Conservation (phyloP, 2,329 filamentous ascomycete species). For the Aspergillus proliferans region DNA sequence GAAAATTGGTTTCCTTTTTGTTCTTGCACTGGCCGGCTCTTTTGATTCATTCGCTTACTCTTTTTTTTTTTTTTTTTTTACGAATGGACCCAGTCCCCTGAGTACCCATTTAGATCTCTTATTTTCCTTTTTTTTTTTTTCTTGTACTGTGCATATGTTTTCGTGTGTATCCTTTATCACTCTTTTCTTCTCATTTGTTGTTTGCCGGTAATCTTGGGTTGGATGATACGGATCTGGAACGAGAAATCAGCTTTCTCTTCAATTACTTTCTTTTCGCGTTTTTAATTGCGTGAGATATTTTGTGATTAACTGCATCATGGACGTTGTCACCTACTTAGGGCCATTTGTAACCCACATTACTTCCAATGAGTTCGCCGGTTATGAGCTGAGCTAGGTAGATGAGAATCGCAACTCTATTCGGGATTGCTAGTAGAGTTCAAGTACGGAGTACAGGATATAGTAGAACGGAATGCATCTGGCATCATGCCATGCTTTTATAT, state of each 20-base stretch:
- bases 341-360: too few relatives aligned
- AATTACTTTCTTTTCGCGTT: constrained; percentile 1
- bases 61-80: background rate
- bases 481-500: too few relatives aligned
- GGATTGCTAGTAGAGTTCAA: too few relatives aligned
- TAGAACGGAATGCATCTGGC: too few relatives aligned
- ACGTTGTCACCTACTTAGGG: constrained; percentile 9
- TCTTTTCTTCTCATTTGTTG: background rate
- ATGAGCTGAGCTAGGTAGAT: too few relatives aligned
- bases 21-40: background rate
- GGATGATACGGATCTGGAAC: constrained; percentile 3
- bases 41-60: background rate
- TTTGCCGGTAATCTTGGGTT: constrained; percentile 1
- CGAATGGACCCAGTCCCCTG: too few relatives aligned
- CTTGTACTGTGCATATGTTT: constrained; percentile 2
- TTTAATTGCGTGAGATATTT: background rate
- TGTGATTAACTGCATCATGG: constrained; percentile 12
- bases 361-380: too few relatives aligned
- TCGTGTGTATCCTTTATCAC: constrained; percentile 2
- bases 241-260: constrained; percentile 1
- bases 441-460: too few relatives aligned
- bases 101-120: background rate
- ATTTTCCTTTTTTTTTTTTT: background rate
- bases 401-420: too few relatives aligned
- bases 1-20: constrained; percentile 8